Evolutionary conservation across 2,329 filamentous ascomycete species (phyloP), one percentile per base, ranked within the genome.

Genomic region (Hymenoscyphus salicellus): DNA sequence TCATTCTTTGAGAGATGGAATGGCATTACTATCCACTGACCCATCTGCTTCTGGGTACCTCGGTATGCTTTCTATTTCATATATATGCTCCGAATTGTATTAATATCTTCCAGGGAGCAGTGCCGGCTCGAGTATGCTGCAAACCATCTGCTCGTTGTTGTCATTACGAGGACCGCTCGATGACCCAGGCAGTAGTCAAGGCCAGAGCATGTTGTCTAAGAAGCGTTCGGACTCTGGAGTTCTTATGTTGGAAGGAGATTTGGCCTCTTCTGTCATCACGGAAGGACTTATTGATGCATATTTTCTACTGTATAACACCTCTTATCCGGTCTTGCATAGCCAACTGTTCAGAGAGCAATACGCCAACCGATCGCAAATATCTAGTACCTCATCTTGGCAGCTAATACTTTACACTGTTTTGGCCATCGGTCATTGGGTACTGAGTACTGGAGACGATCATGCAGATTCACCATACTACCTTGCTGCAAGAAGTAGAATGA

Each of bases 321-420:
- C 68, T 2, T 70, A 69, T 62, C 69, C 69, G 11, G 61, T 70
- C 38, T 57, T 69, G 20, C 68, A 70, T 43, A 63, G 63, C 20
- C 66, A 63, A 23, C 61, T 65, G 11, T 70, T 70, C 38, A 59
- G 67, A 46, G 66, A 67, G 26, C 61, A 58, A 3, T 68, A 68
- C 23, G 77, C 75, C 74, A 69, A 69, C 32, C 67, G 70, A 23
- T 76, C 73, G 14, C 60, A 63, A 10, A 61, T 65, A 16, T 17
- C 64, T 10, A 61, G 38, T 10, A 62, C 33, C 4, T 65, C 61
- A 5, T 57, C 64, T 7, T 78, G 76, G 75, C 69, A 76, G 58
- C 73, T 78, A 63, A 69, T 79, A 2, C 71, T 76, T n/a, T 72
- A 77, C 43, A 78, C 76, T 26, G 73, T 78, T n/a, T 68, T 79